Base-by-base conservation (phyloP, 192 early-diverging fungal species). In the Spizellomyces punctatus region DNA sequence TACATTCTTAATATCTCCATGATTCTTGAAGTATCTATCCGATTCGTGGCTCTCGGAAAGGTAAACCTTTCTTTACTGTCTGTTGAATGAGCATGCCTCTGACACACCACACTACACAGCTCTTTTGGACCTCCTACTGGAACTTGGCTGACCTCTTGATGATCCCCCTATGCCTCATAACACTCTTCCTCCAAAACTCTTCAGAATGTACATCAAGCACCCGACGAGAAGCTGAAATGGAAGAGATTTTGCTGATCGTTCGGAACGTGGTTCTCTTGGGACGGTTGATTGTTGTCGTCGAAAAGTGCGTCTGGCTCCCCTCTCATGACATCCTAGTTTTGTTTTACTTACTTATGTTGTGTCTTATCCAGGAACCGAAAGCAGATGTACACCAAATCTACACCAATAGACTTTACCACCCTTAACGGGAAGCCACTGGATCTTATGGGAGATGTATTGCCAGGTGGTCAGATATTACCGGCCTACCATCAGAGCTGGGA, bases 61-160 rank as follows among this genome's bases (percentile, higher is more conserved):
- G 71, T 67, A 52, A 12, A 63, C 5, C 17, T 14, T 61, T 44
- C 64, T 17, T 12, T 44, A 2, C 46, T 22, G 2, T 2, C 50
- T n/a, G 14, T 49, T 14, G n/a, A 19, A 2, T 43, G 17, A 19
- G 12, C 46, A n/a, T 66, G 12, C 27, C 27, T 14, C 50, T n/a
- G 50, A 54, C 50, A n/a, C 2, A 54, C 3, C 44, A 14, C 64
- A 8, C 10, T 65, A 21, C 10, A 12, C 60, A 73, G 71, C 54
- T 68, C 19, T 73, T 73, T 46, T 73, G 71, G 71, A 67, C 22
- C 6, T 68, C 64, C 6, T 59, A 42, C 22, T 73, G 63, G 64
- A 73, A 73, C 64, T 21, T 73, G 8, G 44, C 52, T 9, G 71
- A 73, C 21, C n/a, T 73, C 5, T 22, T 36, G 5, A 44, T 73